Base-by-base conservation (phyloP, 805 yeast species). In the Candida fluviatilis region DNA sequence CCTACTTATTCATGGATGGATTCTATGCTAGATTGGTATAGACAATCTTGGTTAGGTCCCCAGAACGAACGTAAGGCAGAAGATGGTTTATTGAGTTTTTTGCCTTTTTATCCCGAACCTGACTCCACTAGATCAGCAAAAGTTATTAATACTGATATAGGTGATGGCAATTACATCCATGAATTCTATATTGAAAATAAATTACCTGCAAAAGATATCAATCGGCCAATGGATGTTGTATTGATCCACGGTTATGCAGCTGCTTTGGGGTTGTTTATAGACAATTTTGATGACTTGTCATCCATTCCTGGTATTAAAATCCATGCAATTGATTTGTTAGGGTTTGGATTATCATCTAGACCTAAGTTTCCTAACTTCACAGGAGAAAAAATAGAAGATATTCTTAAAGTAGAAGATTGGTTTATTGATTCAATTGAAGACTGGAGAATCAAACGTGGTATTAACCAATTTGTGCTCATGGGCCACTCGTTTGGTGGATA, bases 211-310 rank as follows among this genome's bases (percentile, higher is more conserved):
- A 38, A 18, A 1, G 39, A 18, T 36, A 40, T 34, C 3, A 34
- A 36, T 29, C 39, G 36, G n/a, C 44, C 45, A 10, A 42, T 36
- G 37, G 85, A 80, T 58, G 58, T 89, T 17, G 87, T 93, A 2
- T 59, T 91, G 44, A 62, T 93, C 4, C 99, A 91, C 59, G 99
- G 99, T 0, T 89, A 88, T 54, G 96, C 95, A 2, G 95, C 98
- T 0, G 86, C 95, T 1, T 74, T 89, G 11, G 91, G 95, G 18
- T 80, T 88, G 38, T 91, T 79, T 50, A 75, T 82, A 51, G 76
- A 82, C 44, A 91, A 86, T 53, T 76, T 86, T 46, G 75, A 73
- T 33, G 49, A 39, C 19, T 57, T 74, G 21, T 60, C 69, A 5
- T 49, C 64, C 4, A 62, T 82, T 7, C 76, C 78, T 1, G 81